phyloP scores from a whole-genome alignment of 495 filamentous ascomycete genomes.

The Penicillium cosmopolitanum region DNA sequence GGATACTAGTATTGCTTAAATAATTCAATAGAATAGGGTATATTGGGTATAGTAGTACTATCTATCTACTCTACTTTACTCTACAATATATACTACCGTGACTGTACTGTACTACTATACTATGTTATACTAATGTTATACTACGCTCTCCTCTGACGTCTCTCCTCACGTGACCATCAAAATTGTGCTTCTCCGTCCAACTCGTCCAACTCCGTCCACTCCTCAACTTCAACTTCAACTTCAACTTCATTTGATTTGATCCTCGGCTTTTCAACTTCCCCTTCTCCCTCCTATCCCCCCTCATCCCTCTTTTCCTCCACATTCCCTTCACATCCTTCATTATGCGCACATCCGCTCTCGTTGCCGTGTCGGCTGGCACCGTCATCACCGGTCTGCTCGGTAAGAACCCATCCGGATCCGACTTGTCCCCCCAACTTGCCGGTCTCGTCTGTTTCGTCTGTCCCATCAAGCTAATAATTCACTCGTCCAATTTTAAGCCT shows the following conservation, averaged over 20 bases:
- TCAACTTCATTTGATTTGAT: background rate
- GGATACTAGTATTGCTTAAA: too few relatives aligned
- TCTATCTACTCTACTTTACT: too few relatives aligned
- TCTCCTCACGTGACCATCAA: too few relatives aligned
- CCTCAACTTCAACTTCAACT: background rate
- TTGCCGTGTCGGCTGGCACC: constrained; percentile 73
- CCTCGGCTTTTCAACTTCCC: background rate
- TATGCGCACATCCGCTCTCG: constrained; percentile 71
- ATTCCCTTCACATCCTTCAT: constrained; percentile 27
- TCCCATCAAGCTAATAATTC: constrained; percentile 1
- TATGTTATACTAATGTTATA: too few relatives aligned
- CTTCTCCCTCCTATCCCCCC: constrained; percentile 6
- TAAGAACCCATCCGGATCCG: constrained; percentile 41
- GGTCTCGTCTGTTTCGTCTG: background rate
- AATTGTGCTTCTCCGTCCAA: too few relatives aligned
- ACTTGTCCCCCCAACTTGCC: background rate
- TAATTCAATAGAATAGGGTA: too few relatives aligned
- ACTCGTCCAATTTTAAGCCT: constrained; percentile 44
- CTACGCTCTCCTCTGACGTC: too few relatives aligned
- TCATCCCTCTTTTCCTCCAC: background rate
- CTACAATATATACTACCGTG: too few relatives aligned
- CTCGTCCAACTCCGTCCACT: background rate
- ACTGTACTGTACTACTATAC: too few relatives aligned
- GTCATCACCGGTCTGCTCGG: constrained; percentile 75
- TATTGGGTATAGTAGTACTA: too few relatives aligned